Percentiles rank a stretch among this genome's conserved stretches.
These are phyloP conservation scores for Breviolum minutum DNA, from an alignment of 73 alveolate genomes.

Conservation along the genomic window DNA sequence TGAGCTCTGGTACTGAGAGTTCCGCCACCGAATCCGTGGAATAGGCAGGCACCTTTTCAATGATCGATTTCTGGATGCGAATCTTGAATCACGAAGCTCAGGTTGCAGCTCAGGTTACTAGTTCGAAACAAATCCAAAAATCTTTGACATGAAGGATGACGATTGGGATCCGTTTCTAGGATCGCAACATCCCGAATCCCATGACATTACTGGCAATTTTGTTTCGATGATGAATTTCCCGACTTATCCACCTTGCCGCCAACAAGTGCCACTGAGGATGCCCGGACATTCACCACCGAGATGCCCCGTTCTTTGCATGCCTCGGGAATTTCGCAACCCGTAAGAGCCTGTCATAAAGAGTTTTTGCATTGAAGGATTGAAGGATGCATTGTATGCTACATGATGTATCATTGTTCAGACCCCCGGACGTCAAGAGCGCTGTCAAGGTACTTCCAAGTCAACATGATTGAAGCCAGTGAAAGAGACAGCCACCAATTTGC, in stretches of 20 bases:
- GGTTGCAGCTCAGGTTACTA: no score
- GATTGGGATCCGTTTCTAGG: no score
- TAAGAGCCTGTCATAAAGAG: not conserved
- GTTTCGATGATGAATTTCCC: no score
- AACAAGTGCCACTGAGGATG: not conserved
- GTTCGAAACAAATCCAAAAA: no score
- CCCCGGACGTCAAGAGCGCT: not conserved
- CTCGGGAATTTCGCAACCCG: not conserved
- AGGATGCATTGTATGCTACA: no score
- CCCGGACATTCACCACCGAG: conserved; percentile 83
- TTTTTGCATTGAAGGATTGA: not conserved
- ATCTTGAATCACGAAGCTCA: no score
- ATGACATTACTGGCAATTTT: no score
- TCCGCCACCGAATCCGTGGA: conserved; percentile 86
- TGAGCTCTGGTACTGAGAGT: conserved; percentile 40
- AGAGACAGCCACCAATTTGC: conserved; percentile 94
- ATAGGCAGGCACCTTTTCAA: conserved; percentile 76
- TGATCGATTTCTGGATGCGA: no score
- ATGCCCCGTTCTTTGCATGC: conserved; percentile 95
- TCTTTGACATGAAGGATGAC: no score
- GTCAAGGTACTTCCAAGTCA: conserved; percentile 48
- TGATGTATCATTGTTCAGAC: not conserved
- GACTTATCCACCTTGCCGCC: not conserved
- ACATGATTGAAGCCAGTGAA: conserved; percentile 95
- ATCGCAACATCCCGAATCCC: no score